Conservation (phyloP, 257 asterid genomes). For the Nicotiana attenuata region DNA sequence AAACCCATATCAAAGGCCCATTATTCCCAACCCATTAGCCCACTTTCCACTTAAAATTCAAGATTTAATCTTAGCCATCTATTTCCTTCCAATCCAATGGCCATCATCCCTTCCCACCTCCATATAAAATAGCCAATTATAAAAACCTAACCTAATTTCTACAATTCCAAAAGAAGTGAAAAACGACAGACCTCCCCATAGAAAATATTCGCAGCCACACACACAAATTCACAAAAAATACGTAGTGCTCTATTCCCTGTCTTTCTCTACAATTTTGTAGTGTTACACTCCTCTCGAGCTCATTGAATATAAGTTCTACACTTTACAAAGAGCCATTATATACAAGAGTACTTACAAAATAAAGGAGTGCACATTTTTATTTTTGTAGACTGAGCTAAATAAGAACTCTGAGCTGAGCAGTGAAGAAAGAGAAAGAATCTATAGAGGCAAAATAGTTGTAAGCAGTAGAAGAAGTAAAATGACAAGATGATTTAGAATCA, state of each 20-base stretch:
- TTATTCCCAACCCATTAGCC: too few relatives aligned
- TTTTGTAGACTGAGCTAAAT: background rate
- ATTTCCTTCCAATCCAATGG: too few relatives aligned
- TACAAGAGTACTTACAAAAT: background rate
- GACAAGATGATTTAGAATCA: constrained; percentile 41
- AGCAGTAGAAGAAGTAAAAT: background rate
- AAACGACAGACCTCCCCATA: too few relatives aligned
- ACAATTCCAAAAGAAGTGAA: too few relatives aligned
- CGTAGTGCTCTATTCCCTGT: background rate
- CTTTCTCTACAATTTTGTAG: background rate
- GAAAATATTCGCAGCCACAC: too few relatives aligned
- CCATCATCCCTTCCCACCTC: too few relatives aligned
- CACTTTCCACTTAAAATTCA: too few relatives aligned
- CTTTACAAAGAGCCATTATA: constrained; percentile 9
- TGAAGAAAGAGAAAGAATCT: background rate
- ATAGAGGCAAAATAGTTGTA: too few relatives aligned
- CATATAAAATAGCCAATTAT: too few relatives aligned
- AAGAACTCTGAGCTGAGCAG: background rate
- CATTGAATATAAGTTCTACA: constrained; percentile 6
- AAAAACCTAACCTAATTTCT: too few relatives aligned
- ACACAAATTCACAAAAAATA: background rate
- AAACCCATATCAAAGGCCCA: too few relatives aligned
- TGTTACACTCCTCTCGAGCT: constrained; percentile 19
- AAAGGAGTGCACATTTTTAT: background rate
- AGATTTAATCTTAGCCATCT: too few relatives aligned